These are phyloP conservation scores for Coprinopsis marcescibilis DNA, from an alignment of 768 basidiomycete species.

Conservation along the genomic window DNA sequence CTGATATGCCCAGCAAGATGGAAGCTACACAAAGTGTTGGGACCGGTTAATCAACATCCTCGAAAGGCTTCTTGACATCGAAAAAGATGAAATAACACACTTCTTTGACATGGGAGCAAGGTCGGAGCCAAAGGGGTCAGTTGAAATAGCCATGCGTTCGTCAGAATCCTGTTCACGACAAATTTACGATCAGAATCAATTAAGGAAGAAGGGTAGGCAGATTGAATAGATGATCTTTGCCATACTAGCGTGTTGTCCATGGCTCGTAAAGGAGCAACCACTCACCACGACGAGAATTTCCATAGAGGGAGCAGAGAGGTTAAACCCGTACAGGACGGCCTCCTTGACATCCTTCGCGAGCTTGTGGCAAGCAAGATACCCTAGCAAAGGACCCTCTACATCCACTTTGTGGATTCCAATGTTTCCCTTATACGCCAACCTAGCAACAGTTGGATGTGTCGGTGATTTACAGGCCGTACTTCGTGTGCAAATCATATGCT, in stretches of 20 bases:
- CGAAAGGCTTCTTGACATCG: too few relatives aligned
- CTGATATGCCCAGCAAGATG: slow-evolving; percentile 16
- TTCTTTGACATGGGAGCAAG: slow-evolving; percentile 2
- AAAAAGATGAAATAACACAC: neutral
- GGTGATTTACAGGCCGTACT: too few relatives aligned
- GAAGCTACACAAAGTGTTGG: slow-evolving; percentile 16
- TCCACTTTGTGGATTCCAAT: slow-evolving; percentile 9
- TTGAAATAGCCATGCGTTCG: slow-evolving; percentile 6
- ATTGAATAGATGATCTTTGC: neutral
- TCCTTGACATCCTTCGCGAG: slow-evolving; percentile 1
- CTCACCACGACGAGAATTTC: slow-evolving; percentile 7
- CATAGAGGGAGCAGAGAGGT: slow-evolving; percentile 4
- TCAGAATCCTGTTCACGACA: slow-evolving; percentile 1
- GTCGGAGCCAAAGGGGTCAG: slow-evolving; percentile 3
- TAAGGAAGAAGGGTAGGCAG: neutral
- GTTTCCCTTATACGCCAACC: slow-evolving; percentile 8
- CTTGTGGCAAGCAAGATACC: slow-evolving; percentile 7
- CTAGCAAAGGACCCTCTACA: slow-evolving; percentile 3
- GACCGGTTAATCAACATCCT: too few relatives aligned
- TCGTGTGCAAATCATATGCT: too few relatives aligned
- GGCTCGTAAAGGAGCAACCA: too few relatives aligned
- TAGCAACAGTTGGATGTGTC: too few relatives aligned
- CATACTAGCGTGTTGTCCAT: too few relatives aligned
- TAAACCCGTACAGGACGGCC: slow-evolving; percentile 7
- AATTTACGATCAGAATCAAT: neutral